phyloP scores from a whole-genome alignment of 441 rosid genomes.

The Arabidopsis lyrata region DNA sequence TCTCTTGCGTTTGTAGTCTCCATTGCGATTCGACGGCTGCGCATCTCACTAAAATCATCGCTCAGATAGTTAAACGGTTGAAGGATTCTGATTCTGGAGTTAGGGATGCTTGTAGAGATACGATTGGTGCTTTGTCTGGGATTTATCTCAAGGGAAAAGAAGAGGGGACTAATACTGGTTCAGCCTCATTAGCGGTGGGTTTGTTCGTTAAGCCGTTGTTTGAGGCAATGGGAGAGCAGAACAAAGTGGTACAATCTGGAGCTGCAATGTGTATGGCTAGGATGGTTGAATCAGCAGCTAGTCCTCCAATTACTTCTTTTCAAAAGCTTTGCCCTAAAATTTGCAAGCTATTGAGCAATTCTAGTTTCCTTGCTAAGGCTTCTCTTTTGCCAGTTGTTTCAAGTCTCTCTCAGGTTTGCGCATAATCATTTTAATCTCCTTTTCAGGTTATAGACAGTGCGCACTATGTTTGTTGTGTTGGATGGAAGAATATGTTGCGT shows the following conservation, averaged over 20 bases:
- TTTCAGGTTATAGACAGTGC: constrained; percentile 7
- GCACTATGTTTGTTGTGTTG: constrained; percentile 15
- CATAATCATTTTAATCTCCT: constrained; percentile 12
- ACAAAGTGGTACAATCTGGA: constrained; percentile 89
- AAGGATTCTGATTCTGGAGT: constrained; percentile 92
- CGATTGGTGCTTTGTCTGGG: constrained; percentile 77
- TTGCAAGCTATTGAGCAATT: constrained; percentile 84
- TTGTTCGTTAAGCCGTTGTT: constrained; percentile 86
- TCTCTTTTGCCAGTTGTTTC: constrained; percentile 83
- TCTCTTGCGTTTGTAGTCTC: constrained; percentile 64
- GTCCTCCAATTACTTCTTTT: constrained; percentile 63
- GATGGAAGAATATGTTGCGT: constrained; percentile 6
- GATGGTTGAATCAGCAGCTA: constrained; percentile 80
- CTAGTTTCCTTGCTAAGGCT: constrained; percentile 82
- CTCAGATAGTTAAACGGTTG: constrained; percentile 72
- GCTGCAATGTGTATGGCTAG: constrained; percentile 91
- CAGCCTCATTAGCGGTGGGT: constrained; percentile 59
- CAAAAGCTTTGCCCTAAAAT: constrained; percentile 90
- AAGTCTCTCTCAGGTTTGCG: constrained; percentile 84
- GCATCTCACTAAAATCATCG: constrained; percentile 76
- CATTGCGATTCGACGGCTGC: constrained; percentile 70
- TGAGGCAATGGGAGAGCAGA: constrained; percentile 98
- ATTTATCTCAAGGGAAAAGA: constrained; percentile 69
- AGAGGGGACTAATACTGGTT: constrained; percentile 48
- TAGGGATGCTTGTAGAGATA: constrained; percentile 70